These are phyloP conservation scores for Cutaneotrichosporon spelunceum DNA, from an alignment of 1,284 basidiomycete genomes.

Conservation along the genomic window DNA sequence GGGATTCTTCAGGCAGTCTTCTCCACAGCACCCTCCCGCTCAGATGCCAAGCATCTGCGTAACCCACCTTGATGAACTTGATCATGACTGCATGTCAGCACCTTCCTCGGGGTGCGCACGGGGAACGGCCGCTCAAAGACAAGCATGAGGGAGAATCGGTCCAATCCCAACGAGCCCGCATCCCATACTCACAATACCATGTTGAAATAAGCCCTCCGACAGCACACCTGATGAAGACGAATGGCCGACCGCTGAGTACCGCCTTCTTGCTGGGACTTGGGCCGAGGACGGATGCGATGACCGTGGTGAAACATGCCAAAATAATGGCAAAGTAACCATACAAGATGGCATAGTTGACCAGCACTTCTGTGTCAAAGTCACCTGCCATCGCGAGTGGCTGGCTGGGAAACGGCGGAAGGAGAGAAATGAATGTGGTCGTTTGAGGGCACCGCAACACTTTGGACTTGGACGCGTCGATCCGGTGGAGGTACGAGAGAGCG, in stretches of 20 bases:
- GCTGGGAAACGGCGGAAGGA: background rate
- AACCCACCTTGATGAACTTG: conserved; percentile 56
- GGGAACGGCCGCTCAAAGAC: background rate
- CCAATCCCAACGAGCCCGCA: background rate
- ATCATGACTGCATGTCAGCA: conserved; percentile 54
- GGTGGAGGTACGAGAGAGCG: background rate
- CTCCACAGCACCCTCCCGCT: background rate
- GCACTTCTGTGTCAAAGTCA: conserved; percentile 20
- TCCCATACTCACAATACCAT: conserved; percentile 62
- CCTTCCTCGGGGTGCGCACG: background rate
- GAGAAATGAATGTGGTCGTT: background rate
- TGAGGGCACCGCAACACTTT: too few species aligned
- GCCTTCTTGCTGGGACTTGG: conserved; percentile 17
- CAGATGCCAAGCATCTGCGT: background rate
- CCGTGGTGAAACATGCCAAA: conserved; percentile 49
- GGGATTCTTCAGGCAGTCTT: too few species aligned
- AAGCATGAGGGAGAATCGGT: background rate
- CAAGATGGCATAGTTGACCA: conserved; percentile 54
- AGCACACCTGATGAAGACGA: conserved; percentile 42
- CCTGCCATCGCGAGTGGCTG: background rate
- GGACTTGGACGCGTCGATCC: background rate
- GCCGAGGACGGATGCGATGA: conserved; percentile 47
- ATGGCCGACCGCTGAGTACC: conserved; percentile 34
- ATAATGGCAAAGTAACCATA: conserved; percentile 58
- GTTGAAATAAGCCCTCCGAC: conserved; percentile 51